Evolutionary conservation across 169 alveolate genomes (phyloP).

Genomic region (Plasmodium reichenowi): DNA sequence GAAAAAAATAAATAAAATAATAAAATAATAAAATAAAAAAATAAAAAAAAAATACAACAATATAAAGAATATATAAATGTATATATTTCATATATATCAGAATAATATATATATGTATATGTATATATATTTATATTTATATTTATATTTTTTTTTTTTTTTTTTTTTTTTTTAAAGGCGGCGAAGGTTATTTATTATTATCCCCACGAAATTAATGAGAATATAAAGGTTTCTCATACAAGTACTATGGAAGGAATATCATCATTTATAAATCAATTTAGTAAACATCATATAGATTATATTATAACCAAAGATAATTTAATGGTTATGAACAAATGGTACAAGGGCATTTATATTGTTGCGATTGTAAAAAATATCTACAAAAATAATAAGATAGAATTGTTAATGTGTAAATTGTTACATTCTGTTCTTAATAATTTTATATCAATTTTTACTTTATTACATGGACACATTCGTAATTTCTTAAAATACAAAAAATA

Average conservation of each 20-base stretch:
- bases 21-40: background rate
- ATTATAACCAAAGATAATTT: constrained; percentile 43
- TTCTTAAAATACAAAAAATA: constrained; percentile 46
- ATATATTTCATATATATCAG: background rate
- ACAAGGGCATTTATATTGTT: constrained; percentile 35
- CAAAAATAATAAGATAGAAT: constrained; percentile 47
- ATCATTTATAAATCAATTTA: constrained; percentile 37
- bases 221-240: constrained; percentile 48
- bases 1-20: background rate
- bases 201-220: constrained; percentile 42
- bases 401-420: constrained; percentile 48
- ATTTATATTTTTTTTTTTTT: background rate
- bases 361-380: constrained; percentile 38
- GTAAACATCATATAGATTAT: constrained; percentile 58
- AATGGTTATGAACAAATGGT: constrained; percentile 58
- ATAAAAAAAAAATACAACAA: background rate
- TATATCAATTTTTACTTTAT: constrained; percentile 54
- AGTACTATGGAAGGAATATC: constrained; percentile 74
- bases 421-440: constrained; percentile 40
- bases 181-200: constrained; percentile 60
- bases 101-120: constrained; percentile 5
- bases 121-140: background rate
- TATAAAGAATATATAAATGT: too few relatives aligned
- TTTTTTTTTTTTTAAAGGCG: constrained; percentile 20
- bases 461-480: constrained; percentile 67